Percentiles rank a stretch among this genome's conserved stretches.
Conservation (phyloP, 148 eudicot genomes). For the Nepenthes gracilis region DNA sequence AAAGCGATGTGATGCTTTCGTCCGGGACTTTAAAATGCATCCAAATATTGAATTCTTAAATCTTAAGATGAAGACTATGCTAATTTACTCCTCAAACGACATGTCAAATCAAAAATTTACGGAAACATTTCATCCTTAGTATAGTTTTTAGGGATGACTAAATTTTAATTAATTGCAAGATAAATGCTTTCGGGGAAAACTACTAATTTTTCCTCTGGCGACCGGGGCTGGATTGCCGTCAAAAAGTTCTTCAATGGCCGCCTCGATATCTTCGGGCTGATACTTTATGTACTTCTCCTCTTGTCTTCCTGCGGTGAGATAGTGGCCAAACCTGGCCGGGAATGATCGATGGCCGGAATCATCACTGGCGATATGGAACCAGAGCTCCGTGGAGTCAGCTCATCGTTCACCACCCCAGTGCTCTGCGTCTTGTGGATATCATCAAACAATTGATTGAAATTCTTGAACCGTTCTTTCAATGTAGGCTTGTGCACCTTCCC, state of each 20-base stretch:
- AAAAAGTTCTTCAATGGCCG: slow-evolving; percentile 57
- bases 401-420: slow-evolving; percentile 74
- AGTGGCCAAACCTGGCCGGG: slow-evolving; percentile 52
- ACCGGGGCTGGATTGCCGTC: slow-evolving; percentile 52
- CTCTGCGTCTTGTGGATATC: slow-evolving; percentile 70
- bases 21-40: too few species aligned
- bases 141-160: too few species aligned
- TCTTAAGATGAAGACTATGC: too few species aligned
- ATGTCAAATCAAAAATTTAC: too few species aligned
- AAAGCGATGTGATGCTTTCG: too few species aligned
- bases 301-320: slow-evolving; percentile 74
- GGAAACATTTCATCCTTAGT: too few species aligned
- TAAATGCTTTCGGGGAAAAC: too few species aligned
- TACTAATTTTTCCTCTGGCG: slow-evolving; percentile 49
- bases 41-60: too few species aligned
- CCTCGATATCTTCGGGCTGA: slow-evolving; percentile 80
- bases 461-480: slow-evolving; percentile 73
- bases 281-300: slow-evolving; percentile 74
- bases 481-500: slow-evolving; percentile 67
- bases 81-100: too few species aligned
- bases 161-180: too few species aligned
- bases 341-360: slow-evolving; percentile 74
- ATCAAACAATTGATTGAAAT: slow-evolving; percentile 63
- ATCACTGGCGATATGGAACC: slow-evolving; percentile 77
- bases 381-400: slow-evolving; percentile 91